Evolutionary conservation across 2,329 filamentous ascomycete genomes (phyloP).

Genomic region (Cladophialophora psammophila): DNA sequence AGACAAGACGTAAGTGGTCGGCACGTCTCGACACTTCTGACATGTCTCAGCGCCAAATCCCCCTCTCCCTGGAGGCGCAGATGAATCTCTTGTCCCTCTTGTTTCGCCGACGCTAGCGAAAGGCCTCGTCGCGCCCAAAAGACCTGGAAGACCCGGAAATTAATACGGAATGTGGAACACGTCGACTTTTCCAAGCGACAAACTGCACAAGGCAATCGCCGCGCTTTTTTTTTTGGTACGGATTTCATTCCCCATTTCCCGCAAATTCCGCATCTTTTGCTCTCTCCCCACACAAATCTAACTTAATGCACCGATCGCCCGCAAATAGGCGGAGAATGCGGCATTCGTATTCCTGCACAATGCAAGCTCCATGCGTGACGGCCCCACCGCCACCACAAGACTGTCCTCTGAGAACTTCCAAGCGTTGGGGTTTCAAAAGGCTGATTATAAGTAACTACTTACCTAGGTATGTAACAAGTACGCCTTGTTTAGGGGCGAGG

Average conservation of each 20-base stretch:
- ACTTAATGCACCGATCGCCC: constrained; percentile 10
- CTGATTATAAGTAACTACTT: background rate
- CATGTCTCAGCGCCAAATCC: constrained; percentile 11
- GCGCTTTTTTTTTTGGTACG: background rate
- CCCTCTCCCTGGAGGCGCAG: background rate
- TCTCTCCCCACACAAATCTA: constrained; percentile 11
- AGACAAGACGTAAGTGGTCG: background rate
- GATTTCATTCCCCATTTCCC: background rate
- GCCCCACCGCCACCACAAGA: background rate
- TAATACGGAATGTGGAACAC: background rate
- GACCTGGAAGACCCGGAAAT: background rate
- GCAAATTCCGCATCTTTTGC: background rate
- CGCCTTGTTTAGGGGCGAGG: too few species aligned
- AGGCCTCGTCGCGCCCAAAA: background rate
- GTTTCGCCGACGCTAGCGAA: background rate
- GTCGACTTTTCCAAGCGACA: background rate
- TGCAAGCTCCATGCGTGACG: background rate
- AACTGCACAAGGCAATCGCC: background rate
- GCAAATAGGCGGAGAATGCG: constrained; percentile 10
- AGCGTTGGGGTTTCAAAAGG: background rate
- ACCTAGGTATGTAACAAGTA: too few species aligned
- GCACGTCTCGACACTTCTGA: background rate
- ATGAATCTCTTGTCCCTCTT: background rate
- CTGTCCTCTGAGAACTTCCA: background rate
- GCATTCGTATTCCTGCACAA: constrained; percentile 2